Conservation (phyloP, 129 eudicot genomes). For the Ambrosia artemisiifolia region DNA sequence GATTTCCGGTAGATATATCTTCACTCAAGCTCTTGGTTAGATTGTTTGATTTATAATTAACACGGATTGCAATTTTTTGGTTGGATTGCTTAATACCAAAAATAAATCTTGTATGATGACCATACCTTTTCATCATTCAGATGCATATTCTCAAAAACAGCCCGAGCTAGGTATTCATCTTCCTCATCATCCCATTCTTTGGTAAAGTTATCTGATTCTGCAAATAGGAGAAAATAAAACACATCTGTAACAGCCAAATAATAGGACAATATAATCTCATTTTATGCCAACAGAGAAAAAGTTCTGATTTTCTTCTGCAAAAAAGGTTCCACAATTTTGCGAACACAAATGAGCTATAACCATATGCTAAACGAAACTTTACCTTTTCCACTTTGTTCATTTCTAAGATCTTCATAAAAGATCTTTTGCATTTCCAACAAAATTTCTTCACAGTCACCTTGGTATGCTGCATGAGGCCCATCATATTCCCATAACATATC, state of each 20-base stretch:
- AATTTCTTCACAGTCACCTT: slow-evolving; percentile 87
- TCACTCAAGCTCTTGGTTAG: background rate
- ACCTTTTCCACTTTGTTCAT: slow-evolving; percentile 49
- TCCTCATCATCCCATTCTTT: slow-evolving; percentile 82
- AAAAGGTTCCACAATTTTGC: background rate
- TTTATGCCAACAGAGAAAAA: background rate
- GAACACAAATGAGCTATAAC: background rate
- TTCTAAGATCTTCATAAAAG: slow-evolving; percentile 71
- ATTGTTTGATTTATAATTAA: background rate
- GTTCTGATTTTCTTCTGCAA: background rate
- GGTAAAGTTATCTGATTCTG: slow-evolving; percentile 38
- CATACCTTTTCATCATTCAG: slow-evolving; percentile 64
- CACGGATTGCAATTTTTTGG: background rate
- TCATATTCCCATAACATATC: slow-evolving; percentile 81
- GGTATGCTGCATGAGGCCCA: slow-evolving; percentile 62
- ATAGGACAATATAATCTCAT: background rate
- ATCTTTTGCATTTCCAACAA: slow-evolving; percentile 87
- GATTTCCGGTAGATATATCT: background rate
- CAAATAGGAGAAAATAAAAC: slow-evolving; percentile 11
- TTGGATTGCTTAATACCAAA: background rate
- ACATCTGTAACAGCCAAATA: slow-evolving; percentile 12
- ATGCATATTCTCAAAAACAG: slow-evolving; percentile 75
- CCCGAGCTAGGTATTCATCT: slow-evolving; percentile 80
- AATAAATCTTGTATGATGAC: background rate
- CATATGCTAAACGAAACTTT: background rate